phyloP scores from a whole-genome alignment of 805 yeast genomes.

The Scheffersomyces coipomensis region DNA sequence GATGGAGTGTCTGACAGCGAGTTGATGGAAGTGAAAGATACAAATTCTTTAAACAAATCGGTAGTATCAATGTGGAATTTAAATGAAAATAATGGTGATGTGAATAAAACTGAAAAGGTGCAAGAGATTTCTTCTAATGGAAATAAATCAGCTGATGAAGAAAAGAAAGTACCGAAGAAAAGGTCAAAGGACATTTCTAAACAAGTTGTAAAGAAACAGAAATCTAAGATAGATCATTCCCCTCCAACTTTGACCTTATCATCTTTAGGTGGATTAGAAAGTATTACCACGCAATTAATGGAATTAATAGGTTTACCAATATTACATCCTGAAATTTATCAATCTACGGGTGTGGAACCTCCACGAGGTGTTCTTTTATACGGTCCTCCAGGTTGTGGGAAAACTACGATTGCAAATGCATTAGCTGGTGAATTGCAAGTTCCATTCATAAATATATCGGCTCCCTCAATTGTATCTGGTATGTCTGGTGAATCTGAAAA shows the following conservation, averaged over 20 bases:
- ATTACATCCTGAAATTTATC: constrained; percentile 87
- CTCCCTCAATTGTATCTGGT: constrained; percentile 95
- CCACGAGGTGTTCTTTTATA: constrained; percentile 92
- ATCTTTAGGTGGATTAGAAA: constrained; percentile 87
- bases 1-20: constrained; percentile 42
- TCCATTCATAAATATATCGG: constrained; percentile 86
- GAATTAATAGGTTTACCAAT: constrained; percentile 92
- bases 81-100: constrained; percentile 3
- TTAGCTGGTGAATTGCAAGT: constrained; percentile 93
- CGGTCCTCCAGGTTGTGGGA: constrained; percentile 99
- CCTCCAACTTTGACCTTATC: constrained; percentile 70
- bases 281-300: constrained; percentile 79
- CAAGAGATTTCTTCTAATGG: constrained; percentile 2
- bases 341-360: constrained; percentile 88
- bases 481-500: constrained; percentile 99
- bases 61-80: constrained; percentile 70
- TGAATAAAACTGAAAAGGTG: constrained; percentile 2
- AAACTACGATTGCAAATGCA: constrained; percentile 94
- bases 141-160: constrained; percentile 13
- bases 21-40: constrained; percentile 63
- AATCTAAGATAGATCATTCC: constrained; percentile 54
- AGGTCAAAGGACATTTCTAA: constrained; percentile 48
- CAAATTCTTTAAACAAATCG: constrained; percentile 72
- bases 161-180: constrained; percentile 45
- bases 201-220: constrained; percentile 21